Evolutionary conservation across 345 rosid genomes (phyloP).

Genomic region (Eucalyptus brandiana): DNA sequence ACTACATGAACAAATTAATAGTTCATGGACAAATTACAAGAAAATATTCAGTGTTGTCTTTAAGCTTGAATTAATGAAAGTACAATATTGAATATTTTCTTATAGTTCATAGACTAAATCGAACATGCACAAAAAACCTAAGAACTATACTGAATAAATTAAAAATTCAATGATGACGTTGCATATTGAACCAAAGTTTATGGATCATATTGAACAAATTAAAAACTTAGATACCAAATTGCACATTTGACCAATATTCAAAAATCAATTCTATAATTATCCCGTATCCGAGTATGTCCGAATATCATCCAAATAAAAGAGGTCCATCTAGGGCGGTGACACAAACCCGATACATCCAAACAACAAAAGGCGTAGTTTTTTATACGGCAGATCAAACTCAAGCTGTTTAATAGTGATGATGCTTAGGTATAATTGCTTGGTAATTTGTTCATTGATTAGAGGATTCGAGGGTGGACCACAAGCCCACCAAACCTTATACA

Average conservation of each 20-base stretch:
- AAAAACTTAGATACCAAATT: too few relatives aligned
- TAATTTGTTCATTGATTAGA: neutral
- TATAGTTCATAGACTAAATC: too few relatives aligned
- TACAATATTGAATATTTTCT: too few relatives aligned
- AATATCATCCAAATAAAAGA: neutral
- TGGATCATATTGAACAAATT: accelerated
- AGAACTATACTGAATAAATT: too few relatives aligned
- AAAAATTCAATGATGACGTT: accelerated
- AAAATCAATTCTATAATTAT: too few relatives aligned
- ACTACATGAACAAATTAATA: too few relatives aligned
- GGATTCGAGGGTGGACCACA: neutral
- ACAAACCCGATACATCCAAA: accelerated
- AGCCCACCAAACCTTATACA: neutral
- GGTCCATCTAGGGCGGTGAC: accelerated
- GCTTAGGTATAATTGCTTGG: neutral
- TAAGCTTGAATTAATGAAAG: too few relatives aligned
- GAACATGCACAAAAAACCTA: too few relatives aligned
- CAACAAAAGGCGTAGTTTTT: too few relatives aligned
- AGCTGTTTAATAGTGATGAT: neutral
- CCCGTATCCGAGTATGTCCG: accelerated
- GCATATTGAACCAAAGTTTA: accelerated
- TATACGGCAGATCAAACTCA: neutral
- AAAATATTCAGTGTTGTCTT: too few relatives aligned
- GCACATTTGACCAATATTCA: accelerated
- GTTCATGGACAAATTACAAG: neutral